Conservation (phyloP, 192 early-diverging fungal species). For the Diversispora eburnea region DNA sequence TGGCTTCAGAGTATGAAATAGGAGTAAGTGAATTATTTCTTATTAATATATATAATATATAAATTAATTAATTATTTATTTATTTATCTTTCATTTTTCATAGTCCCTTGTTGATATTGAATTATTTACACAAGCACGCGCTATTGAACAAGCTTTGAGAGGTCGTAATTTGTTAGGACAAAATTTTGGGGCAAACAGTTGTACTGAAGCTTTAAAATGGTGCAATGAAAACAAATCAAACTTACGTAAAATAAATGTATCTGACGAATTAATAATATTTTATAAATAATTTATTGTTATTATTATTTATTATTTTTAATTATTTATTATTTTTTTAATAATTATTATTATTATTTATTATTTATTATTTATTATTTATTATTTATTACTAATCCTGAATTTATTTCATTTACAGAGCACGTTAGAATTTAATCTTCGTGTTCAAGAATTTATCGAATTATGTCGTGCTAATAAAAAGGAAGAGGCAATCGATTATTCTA, state of each 20-base stretch:
- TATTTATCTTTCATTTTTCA: slow-evolving; percentile 1
- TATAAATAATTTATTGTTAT: background rate
- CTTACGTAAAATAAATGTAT: slow-evolving; percentile 85
- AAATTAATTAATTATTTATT: background rate
- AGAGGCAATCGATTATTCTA: slow-evolving; percentile 83
- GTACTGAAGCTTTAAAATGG: slow-evolving; percentile 87
- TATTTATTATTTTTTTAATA: background rate
- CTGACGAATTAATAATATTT: background rate
- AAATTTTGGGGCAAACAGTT: slow-evolving; percentile 54
- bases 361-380: too few relatives aligned
- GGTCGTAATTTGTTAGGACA: slow-evolving; percentile 5
- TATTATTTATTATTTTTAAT: background rate
- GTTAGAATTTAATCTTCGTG: slow-evolving; percentile 91
- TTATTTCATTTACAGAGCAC: slow-evolving; percentile 61
- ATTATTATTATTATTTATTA: background rate
- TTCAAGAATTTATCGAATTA: slow-evolving; percentile 95
- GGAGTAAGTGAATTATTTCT: slow-evolving; percentile 47
- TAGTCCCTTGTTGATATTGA: slow-evolving; percentile 88
- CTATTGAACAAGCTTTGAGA: slow-evolving; percentile 74
- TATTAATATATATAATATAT: background rate
- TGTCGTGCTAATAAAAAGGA: slow-evolving; percentile 55
- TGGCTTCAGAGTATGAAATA: slow-evolving; percentile 60
- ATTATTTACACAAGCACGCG: slow-evolving; percentile 78
- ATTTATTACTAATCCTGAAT: background rate
- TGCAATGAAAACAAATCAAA: slow-evolving; percentile 88